Evolutionary conservation across 2,329 filamentous ascomycete species (phyloP).

Genomic region (Stemphylium beticola): DNA sequence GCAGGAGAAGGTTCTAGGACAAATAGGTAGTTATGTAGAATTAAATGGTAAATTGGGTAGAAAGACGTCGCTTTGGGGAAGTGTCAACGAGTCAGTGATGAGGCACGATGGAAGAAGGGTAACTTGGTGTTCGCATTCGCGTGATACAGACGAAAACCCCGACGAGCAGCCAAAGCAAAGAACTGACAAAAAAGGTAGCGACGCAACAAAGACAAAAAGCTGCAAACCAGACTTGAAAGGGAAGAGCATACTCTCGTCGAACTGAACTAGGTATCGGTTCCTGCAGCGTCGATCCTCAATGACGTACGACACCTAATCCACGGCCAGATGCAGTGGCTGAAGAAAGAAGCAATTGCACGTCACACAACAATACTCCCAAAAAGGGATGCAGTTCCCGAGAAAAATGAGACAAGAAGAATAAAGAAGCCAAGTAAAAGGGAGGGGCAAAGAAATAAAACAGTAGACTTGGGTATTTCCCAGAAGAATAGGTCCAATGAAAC

Average conservation of each 20-base stretch:
- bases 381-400: no score
- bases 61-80: no score
- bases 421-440: neutral
- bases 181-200: neutral
- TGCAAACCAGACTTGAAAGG: neutral
- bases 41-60: no score
- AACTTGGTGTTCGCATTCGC: neutral
- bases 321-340: neutral
- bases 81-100: no score
- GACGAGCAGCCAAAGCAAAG: neutral
- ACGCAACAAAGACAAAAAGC: neutral
- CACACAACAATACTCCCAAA: neutral
- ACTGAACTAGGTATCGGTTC: slow-evolving; percentile 3
- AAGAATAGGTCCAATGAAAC: slow-evolving; percentile 14
- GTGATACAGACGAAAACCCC: neutral
- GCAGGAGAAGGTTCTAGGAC: no score
- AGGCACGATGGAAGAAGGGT: neutral
- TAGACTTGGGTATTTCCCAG: slow-evolving; percentile 11
- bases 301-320: slow-evolving; percentile 7
- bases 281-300: slow-evolving; percentile 10
- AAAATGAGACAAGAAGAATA: neutral
- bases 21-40: no score
- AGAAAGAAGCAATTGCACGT: slow-evolving; percentile 1
- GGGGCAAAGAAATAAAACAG: neutral
- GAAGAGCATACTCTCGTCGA: neutral